These are phyloP conservation scores for Pseudotsuga menziesii DNA, from an alignment of 75 land plant species.

Conservation along the genomic window DNA sequence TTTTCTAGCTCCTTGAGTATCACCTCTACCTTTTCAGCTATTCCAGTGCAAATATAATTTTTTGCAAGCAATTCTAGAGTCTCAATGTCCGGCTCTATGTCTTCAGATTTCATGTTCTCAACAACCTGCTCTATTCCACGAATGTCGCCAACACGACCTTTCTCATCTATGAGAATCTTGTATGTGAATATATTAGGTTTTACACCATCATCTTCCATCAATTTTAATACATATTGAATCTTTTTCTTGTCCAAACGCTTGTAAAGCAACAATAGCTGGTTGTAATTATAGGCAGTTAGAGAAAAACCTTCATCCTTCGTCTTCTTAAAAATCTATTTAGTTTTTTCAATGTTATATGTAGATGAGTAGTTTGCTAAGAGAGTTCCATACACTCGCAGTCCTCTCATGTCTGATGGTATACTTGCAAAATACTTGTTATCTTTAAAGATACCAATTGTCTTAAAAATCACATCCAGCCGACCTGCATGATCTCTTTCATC, in stretches of 20 bases:
- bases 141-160: slow-evolving; percentile 47
- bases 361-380: slow-evolving; percentile 42
- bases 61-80: slow-evolving; percentile 40
- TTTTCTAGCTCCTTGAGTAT: slow-evolving; percentile 58
- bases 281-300: slow-evolving; percentile 38
- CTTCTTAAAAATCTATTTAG: slow-evolving; percentile 49
- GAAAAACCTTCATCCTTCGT: slow-evolving; percentile 51
- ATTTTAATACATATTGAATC: slow-evolving; percentile 40
- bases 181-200: slow-evolving; percentile 54
- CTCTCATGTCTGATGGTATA: slow-evolving; percentile 48
- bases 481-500: slow-evolving; percentile 44
- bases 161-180: slow-evolving; percentile 49
- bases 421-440: slow-evolving; percentile 48
- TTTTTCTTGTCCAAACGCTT: slow-evolving; percentile 45
- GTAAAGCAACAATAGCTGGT: slow-evolving; percentile 61
- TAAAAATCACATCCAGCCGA: slow-evolving; percentile 55
- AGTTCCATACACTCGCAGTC: slow-evolving; percentile 43
- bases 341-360: slow-evolving; percentile 22
- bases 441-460: slow-evolving; percentile 26
- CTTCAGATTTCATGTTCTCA: slow-evolving; percentile 63
- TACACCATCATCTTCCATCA: slow-evolving; percentile 66
- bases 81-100: slow-evolving; percentile 28
- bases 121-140: slow-evolving; percentile 62
- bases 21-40: slow-evolving; percentile 47
- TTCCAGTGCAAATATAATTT: slow-evolving; percentile 38